These are phyloP conservation scores for Sequoiadendron giganteum DNA, from an alignment of 75 land plant genomes.

Conservation along the genomic window DNA sequence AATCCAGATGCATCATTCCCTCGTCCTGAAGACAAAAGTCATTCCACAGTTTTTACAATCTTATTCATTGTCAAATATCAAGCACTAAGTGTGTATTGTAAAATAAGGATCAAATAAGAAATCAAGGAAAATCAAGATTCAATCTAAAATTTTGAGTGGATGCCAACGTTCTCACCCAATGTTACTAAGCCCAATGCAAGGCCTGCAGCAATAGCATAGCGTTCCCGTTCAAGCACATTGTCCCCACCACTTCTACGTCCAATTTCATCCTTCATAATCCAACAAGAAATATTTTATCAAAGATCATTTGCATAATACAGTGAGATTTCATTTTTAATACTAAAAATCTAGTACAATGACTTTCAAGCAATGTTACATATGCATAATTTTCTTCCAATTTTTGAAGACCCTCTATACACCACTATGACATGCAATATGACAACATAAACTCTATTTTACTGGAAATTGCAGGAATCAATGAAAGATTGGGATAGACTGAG, in stretches of 20 bases:
- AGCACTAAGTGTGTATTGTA: neutral
- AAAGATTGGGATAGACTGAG: no score
- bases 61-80: neutral
- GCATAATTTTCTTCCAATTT: neutral
- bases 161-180: slow-evolving; percentile 54
- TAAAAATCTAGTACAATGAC: neutral
- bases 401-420: neutral
- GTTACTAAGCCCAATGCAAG: slow-evolving; percentile 89
- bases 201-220: slow-evolving; percentile 99
- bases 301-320: neutral
- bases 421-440: neutral
- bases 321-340: neutral
- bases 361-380: neutral
- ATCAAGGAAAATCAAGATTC: neutral
- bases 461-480: no score
- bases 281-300: neutral
- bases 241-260: slow-evolving; percentile 98
- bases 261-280: slow-evolving; percentile 73
- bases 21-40: slow-evolving; percentile 48
- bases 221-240: slow-evolving; percentile 97
- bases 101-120: neutral
- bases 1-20: slow-evolving; percentile 82
- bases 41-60: neutral
- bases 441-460: neutral
- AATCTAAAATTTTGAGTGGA: neutral